Base-by-base conservation (phyloP, 495 filamentous ascomycete genomes). In the Neurospora hispaniola region DNA sequence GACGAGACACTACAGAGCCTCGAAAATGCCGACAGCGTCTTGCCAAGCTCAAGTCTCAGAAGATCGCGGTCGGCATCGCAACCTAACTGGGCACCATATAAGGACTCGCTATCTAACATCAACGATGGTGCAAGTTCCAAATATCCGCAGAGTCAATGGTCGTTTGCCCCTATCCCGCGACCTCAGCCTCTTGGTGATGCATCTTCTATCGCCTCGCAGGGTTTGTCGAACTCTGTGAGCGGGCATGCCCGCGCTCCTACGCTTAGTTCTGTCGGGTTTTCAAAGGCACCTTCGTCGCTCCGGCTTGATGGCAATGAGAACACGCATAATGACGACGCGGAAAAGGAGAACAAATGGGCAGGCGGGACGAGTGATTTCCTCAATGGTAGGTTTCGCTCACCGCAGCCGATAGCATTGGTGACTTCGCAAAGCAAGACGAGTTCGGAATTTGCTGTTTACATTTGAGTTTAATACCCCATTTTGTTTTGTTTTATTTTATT, bases 371-470 rank as follows among this genome's bases (percentile, higher is more conserved):
- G 66, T 35, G 40, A 31, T 20, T 46, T 46, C 20, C 43, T 20
- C 2, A 68, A 42, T 38, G 31, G 14, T 39, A 42, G 54, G 54
- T 66, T 31, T 69, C 18, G 72, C 69, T 11, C 69, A 43, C 41
- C 54, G 69, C 38, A 73, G 71, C 44, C 12, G 69, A 39, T 73
- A 31, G 12, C 73, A 23, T 11, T 69, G 48, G 73, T 62, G 23
- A 68, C 74, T 39, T 70, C 73, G 1, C 69, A n/a, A 9, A 75
- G 74, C 42, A 73, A 44, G 72, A 48, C 27, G 42, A 75, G 68
- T 35, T 76, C 73, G 71, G 78, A 79, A 69, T 79, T 71, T 71
- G 78, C 74, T 1, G 74, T 73, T 42, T 79, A 77, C 46, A 79
- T 78, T 42, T 77, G 59, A 74, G 12, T 39, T 73, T 16, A 41